Evolutionary conservation across 1,284 basidiomycete genomes (phyloP), one percentile per base, ranked within the genome.

Genomic region (Fomitopsis schrenkii): DNA sequence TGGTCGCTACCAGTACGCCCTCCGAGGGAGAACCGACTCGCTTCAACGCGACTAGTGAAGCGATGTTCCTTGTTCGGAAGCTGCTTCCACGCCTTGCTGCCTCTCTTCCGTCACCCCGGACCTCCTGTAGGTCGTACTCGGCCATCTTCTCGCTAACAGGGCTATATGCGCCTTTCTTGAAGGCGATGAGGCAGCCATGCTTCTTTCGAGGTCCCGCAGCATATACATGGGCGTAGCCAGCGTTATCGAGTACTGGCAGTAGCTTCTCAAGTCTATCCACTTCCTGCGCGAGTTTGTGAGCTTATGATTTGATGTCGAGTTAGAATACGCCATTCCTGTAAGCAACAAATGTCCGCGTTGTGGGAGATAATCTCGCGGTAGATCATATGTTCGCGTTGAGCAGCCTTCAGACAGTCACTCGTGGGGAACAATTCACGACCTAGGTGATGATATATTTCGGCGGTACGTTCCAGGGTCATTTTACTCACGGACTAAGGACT

Each of bases 361-460:
- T 89, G 84, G 2, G 80, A 79, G 28, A 84, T 74, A 35, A 95
- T 80, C 73, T 96, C 94, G 54, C 80, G 79, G 65, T 86, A 81
- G 12, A 94, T 76, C 89, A 95, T 90, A 14, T 85, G 81, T 66
- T 87, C 85, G 63, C 94, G 80, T 71, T 91, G 85, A 26, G 70
- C 70, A 57, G 85, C 88, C 75, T 90, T 91, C 58, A 95, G 77
- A 69, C 92, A 94, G 69, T 92, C 86, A 68, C 89, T 90, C 7
- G 85, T 88, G 3, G 94, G 94, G 69, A 96, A 95, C 46, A 96
- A 79, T 58, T 93, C 87, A 50, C 94, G 83, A 41, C 93, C 93
- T 95, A 67, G 10, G 41, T 41, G 35, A 41, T 26, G 30, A 33
- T 14, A n/a, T 22, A 30, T 33, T 45, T n/a, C 15, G 17, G 41